These are phyloP conservation scores for Neofusicoccum sp. DNA, from an alignment of 2,329 filamentous ascomycete genomes.

Conservation along the genomic window DNA sequence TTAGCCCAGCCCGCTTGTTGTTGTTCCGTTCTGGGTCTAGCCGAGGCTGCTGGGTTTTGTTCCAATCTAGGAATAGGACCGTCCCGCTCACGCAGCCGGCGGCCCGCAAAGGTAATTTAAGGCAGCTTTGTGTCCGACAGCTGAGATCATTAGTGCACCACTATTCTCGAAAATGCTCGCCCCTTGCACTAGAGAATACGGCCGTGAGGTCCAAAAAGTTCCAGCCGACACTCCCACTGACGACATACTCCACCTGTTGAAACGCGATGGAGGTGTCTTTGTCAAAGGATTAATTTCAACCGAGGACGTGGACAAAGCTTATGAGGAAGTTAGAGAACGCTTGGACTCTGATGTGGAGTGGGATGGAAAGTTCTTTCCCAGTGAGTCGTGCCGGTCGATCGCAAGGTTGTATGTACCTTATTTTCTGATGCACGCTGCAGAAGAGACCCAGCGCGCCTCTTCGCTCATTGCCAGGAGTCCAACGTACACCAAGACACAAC, in stretches of 20 bases:
- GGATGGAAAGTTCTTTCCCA: slow-evolving; percentile 26
- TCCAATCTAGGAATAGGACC: background rate
- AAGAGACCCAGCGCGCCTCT: slow-evolving; percentile 25
- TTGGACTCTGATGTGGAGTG: slow-evolving; percentile 24
- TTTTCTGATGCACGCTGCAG: background rate
- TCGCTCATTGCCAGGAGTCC: slow-evolving; percentile 23
- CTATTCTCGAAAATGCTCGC: background rate
- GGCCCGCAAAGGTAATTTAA: background rate
- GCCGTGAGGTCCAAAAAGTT: slow-evolving; percentile 22
- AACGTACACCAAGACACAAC: slow-evolving; percentile 23
- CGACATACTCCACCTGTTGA: slow-evolving; percentile 23
- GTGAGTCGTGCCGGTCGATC: too few species aligned
- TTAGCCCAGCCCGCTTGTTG: background rate
- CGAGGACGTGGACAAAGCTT: slow-evolving; percentile 23
- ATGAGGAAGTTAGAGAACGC: slow-evolving; percentile 23
- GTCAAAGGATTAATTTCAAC: slow-evolving; percentile 22
- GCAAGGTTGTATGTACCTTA: background rate
- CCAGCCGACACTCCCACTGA: slow-evolving; percentile 22
- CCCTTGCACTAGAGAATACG: background rate
- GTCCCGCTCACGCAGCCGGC: background rate
- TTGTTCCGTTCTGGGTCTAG: background rate
- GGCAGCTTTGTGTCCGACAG: background rate
- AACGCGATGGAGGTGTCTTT: slow-evolving; percentile 25
- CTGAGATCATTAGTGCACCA: background rate
- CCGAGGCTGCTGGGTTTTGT: background rate